Percentiles rank a stretch among this genome's conserved stretches.
Evolutionary conservation across 2,329 filamentous ascomycete species (phyloP).

Genomic region (Alternaria viburni): DNA sequence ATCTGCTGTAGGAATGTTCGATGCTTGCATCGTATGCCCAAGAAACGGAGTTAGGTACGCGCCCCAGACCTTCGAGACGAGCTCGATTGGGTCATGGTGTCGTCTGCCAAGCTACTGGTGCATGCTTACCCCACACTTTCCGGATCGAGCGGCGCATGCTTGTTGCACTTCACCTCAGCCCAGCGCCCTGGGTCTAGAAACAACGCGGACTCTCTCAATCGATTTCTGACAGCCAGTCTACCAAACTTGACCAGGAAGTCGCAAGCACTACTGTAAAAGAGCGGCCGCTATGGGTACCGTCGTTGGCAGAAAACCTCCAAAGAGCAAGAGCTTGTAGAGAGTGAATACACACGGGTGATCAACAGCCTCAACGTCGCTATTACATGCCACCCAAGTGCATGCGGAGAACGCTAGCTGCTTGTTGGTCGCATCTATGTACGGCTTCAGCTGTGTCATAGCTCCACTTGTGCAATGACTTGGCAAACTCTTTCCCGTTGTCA

Average conservation of each 20-base stretch:
- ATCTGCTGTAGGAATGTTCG: slow-evolving; percentile 26
- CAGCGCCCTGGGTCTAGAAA: neutral
- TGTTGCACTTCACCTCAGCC: slow-evolving; percentile 24
- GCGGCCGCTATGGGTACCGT: neutral
- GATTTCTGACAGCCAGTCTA: neutral
- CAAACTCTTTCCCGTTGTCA: slow-evolving; percentile 17
- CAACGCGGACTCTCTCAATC: neutral
- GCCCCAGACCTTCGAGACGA: slow-evolving; percentile 16
- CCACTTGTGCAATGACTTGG: slow-evolving; percentile 28
- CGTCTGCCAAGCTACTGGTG: slow-evolving; percentile 36
- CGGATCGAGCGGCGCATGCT: slow-evolving; percentile 32
- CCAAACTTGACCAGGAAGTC: neutral
- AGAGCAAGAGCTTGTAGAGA: slow-evolving; percentile 3
- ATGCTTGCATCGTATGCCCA: slow-evolving; percentile 29
- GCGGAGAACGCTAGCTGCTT: slow-evolving; percentile 23
- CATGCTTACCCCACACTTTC: slow-evolving; percentile 36
- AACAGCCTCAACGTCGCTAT: slow-evolving; percentile 21
- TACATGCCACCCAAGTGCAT: slow-evolving; percentile 10
- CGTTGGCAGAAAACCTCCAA: neutral
- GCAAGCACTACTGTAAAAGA: neutral
- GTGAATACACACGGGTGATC: neutral
- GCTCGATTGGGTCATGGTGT: slow-evolving; percentile 29
- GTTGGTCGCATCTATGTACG: slow-evolving; percentile 17
- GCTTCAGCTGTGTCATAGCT: slow-evolving; percentile 24
- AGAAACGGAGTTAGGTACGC: slow-evolving; percentile 15